Conservation (phyloP, 2,329 filamentous ascomycete species). For the Parastagonospora avenae region DNA sequence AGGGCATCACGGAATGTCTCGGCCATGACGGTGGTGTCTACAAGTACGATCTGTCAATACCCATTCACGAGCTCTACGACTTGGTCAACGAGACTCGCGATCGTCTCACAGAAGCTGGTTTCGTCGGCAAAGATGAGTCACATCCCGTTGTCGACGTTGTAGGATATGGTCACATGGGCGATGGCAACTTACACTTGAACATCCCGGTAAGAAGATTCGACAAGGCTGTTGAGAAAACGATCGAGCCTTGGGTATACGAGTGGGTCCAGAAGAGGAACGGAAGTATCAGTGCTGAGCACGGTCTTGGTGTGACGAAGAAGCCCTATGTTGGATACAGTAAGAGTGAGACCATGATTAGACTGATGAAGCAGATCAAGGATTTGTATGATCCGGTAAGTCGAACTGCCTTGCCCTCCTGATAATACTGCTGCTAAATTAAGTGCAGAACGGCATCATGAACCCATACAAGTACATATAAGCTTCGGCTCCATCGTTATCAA, state of each 20-base stretch:
- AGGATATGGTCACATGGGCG: conserved; percentile 98
- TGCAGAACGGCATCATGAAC: conserved; percentile 95
- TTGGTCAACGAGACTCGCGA: conserved; percentile 84
- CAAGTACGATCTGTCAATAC: conserved; percentile 98
- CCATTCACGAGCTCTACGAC: conserved; percentile 81
- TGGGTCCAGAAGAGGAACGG: conserved; percentile 89
- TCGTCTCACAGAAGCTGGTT: conserved; percentile 72
- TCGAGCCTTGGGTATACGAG: conserved; percentile 97
- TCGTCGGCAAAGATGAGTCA: conserved; percentile 73
- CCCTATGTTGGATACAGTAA: conserved; percentile 92
- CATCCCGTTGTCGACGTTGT: conserved; percentile 87
- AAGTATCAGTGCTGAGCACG: conserved; percentile 97
- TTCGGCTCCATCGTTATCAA: neutral
- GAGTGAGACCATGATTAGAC: conserved; percentile 79
- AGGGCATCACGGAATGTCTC: conserved; percentile 87
- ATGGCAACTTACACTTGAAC: conserved; percentile 94
- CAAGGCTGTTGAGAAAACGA: conserved; percentile 79
- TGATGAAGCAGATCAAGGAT: conserved; percentile 96
- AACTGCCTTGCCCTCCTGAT: neutral
- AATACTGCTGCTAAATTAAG: conserved; percentile 12
- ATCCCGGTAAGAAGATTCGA: conserved; percentile 82
- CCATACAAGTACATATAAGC: conserved; percentile 88
- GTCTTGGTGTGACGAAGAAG: conserved; percentile 92
- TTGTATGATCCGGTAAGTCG: conserved; percentile 87
- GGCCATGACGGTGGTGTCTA: conserved; percentile 94